These are phyloP conservation scores for Coniochaeta sp. DNA, from an alignment of 2,329 filamentous ascomycete species.

Conservation along the genomic window DNA sequence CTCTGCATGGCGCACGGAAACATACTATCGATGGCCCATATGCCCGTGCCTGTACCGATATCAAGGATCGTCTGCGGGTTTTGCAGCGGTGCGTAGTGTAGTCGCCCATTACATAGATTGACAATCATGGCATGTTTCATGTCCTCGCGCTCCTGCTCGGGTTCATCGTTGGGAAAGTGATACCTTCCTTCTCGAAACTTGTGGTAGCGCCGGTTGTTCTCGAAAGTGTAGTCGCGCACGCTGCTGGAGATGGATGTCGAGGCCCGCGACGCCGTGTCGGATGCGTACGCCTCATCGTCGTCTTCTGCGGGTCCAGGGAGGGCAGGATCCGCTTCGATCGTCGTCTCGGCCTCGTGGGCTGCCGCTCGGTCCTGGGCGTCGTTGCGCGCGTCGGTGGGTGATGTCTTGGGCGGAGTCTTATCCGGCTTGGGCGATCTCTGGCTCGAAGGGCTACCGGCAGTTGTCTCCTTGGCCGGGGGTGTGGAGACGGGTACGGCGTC, in stretches of 20 bases:
- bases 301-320: neutral
- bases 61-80: slow-evolving; percentile 21
- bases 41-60: slow-evolving; percentile 22
- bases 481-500: neutral
- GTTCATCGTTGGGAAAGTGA: slow-evolving; percentile 29
- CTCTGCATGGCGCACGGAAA: slow-evolving; percentile 6
- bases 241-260: neutral
- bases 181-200: slow-evolving; percentile 8
- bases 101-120: neutral
- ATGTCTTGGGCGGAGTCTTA: neutral
- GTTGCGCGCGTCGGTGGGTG: neutral
- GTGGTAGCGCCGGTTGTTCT: neutral
- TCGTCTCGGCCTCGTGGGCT: neutral
- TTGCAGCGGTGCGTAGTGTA: slow-evolving; percentile 3
- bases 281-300: neutral
- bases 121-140: neutral
- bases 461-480: neutral
- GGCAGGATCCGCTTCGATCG: neutral
- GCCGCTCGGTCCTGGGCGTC: neutral
- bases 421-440: neutral
- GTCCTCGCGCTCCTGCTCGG: slow-evolving; percentile 3
- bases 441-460: neutral
- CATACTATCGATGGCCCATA: slow-evolving; percentile 23
- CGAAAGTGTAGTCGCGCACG: neutral
- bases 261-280: neutral